A percentile compares a stretch with the other conserved stretches of the same genome.
These are phyloP conservation scores for Mortierella sp. DNA, from an alignment of 371 early-diverging fungal species.

Conservation along the genomic window DNA sequence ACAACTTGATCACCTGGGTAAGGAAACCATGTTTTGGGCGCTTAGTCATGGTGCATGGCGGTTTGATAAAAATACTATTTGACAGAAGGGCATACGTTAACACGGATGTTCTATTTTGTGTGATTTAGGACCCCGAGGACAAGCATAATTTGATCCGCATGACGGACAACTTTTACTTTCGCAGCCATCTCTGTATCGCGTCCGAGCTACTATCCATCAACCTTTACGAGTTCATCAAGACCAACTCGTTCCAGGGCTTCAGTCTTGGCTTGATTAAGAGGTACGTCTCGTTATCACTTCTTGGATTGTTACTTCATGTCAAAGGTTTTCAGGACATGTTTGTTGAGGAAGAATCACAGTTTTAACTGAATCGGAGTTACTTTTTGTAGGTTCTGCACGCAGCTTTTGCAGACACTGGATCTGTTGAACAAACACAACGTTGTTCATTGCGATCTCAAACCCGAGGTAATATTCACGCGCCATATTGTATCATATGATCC, in stretches of 20 bases:
- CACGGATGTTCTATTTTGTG: not conserved
- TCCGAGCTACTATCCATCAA: conserved; percentile 94
- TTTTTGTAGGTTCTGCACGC: conserved; percentile 75
- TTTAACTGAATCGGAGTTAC: not conserved
- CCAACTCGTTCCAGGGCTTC: conserved; percentile 93
- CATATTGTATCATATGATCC: not conserved
- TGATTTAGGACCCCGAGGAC: conserved; percentile 84
- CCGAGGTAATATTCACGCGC: conserved; percentile 76
- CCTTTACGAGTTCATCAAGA: conserved; percentile 97
- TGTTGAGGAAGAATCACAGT: not conserved
- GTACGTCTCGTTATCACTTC: conserved; percentile 51
- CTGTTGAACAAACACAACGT: conserved; percentile 84
- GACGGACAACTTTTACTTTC: conserved; percentile 92
- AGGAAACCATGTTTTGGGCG: conserved; percentile 15
- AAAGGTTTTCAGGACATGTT: not conserved
- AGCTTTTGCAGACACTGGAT: conserved; percentile 88
- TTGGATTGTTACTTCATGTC: not conserved
- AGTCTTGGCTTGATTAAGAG: conserved; percentile 84
- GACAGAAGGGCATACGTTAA: not conserved
- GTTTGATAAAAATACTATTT: not conserved
- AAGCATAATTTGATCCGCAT: conserved; percentile 87
- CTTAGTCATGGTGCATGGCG: no score
- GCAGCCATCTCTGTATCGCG: conserved; percentile 94
- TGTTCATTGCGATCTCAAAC: conserved; percentile 99
- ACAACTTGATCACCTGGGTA: conserved; percentile 77